Evolutionary conservation across 2,329 filamentous ascomycete genomes (phyloP).

Genomic region (Ascochyta viciae-villosae): DNA sequence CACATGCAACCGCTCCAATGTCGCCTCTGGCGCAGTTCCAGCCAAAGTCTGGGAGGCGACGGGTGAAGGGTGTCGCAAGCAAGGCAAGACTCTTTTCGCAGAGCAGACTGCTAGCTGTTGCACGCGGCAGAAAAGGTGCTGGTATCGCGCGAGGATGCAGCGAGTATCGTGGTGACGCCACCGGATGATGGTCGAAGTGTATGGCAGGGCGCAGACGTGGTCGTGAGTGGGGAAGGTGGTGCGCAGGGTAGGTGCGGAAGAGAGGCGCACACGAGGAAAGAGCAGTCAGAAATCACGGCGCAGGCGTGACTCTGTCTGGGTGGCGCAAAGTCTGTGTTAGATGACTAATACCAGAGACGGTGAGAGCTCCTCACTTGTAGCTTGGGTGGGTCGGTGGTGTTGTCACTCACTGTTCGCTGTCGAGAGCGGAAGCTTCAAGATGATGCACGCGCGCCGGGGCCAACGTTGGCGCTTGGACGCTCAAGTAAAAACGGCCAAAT

Average conservation of each 20-base stretch:
- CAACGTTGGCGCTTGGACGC: constrained; percentile 14
- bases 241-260: constrained; percentile 10
- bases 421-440: constrained; percentile 18
- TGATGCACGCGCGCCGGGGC: constrained; percentile 13
- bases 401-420: constrained; percentile 13
- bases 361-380: constrained; percentile 14
- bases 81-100: constrained; percentile 1
- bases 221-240: constrained; percentile 14
- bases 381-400: constrained; percentile 25
- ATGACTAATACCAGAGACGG: constrained; percentile 20
- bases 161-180: constrained; percentile 1
- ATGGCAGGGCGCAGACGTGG: background rate
- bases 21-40: constrained; percentile 9
- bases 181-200: background rate
- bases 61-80: background rate
- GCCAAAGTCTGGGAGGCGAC: background rate
- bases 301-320: constrained; percentile 43
- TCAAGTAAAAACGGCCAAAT: constrained; percentile 14
- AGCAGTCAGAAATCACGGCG: constrained; percentile 38
- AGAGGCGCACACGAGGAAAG: constrained; percentile 4
- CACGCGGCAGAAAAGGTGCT: background rate
- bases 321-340: constrained; percentile 16
- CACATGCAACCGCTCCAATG: constrained; percentile 37
- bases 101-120: constrained; percentile 1
- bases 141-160: background rate